Evolutionary conservation across 2,329 filamentous ascomycete genomes (phyloP).

Genomic region (Grosmannia serpens): DNA sequence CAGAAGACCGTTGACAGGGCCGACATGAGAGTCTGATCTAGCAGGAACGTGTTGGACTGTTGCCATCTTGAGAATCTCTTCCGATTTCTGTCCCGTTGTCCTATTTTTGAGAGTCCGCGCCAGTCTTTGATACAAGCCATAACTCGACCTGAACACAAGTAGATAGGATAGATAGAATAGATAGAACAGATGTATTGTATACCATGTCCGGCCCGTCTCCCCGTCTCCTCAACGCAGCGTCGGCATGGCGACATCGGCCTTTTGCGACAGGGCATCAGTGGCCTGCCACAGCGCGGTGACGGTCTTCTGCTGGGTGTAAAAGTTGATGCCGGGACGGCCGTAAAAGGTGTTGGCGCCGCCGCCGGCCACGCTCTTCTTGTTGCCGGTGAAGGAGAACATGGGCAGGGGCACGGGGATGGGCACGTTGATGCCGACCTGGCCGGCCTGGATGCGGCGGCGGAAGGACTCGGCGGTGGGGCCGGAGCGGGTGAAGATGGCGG

Average conservation of each 20-base stretch:
- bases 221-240: slow-evolving; percentile 16
- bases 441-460: slow-evolving; percentile 71
- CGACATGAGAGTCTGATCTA: too few species aligned
- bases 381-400: slow-evolving; percentile 62
- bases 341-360: slow-evolving; percentile 93
- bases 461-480: slow-evolving; percentile 68
- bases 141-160: too few species aligned
- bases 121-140: neutral
- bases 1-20: too few species aligned
- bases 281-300: slow-evolving; percentile 86
- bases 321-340: slow-evolving; percentile 80
- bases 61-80: too few species aligned
- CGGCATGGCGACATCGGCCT: slow-evolving; percentile 85
- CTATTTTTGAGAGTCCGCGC: neutral
- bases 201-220: neutral
- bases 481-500: slow-evolving; percentile 71
- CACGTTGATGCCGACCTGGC: slow-evolving; percentile 81
- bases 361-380: slow-evolving; percentile 85
- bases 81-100: neutral
- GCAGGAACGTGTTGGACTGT: too few species aligned
- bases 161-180: too few species aligned
- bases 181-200: too few species aligned
- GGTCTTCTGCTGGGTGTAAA: slow-evolving; percentile 97
- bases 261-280: slow-evolving; percentile 73
- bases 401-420: slow-evolving; percentile 62